Conservation (phyloP, 495 filamentous ascomycete species). For the Rhypophila decipiens region DNA sequence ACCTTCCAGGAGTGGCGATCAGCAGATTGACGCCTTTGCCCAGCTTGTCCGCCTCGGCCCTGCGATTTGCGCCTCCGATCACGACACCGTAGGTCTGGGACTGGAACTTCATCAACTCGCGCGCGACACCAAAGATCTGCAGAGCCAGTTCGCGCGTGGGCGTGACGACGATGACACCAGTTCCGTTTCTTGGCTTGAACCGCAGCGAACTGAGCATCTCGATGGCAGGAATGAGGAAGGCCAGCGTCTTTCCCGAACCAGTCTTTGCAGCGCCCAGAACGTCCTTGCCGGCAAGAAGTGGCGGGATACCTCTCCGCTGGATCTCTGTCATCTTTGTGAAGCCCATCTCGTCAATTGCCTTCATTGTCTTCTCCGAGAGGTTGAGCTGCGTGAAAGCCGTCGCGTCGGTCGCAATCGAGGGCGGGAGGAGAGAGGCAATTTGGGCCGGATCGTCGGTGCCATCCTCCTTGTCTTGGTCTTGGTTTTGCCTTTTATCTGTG, state of each 20-base stretch:
- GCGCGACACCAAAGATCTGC: conserved; percentile 92
- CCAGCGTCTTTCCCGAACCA: conserved; percentile 89
- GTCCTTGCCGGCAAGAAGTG: conserved; percentile 82
- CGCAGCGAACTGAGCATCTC: conserved; percentile 89
- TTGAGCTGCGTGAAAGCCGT: conserved; percentile 71
- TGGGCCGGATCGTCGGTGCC: conserved; percentile 10
- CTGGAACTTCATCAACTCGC: conserved; percentile 72
- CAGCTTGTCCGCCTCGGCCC: conserved; percentile 91
- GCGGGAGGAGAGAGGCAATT: conserved; percentile 22
- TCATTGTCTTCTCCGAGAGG: conserved; percentile 77
- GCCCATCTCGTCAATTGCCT: conserved; percentile 83
- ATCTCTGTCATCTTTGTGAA: conserved; percentile 97
- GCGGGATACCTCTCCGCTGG: conserved; percentile 80
- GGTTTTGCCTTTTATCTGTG: too few species aligned
- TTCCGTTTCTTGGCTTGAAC: conserved; percentile 73
- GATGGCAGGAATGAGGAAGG: conserved; percentile 89
- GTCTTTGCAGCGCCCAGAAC: conserved; percentile 97
- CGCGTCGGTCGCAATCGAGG: conserved; percentile 25
- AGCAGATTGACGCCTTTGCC: conserved; percentile 89
- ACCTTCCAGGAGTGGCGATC: conserved; percentile 85
- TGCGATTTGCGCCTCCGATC: conserved; percentile 88
- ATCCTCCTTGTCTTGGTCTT: conserved; percentile 14
- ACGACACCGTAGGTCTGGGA: conserved; percentile 91
- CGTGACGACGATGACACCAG: conserved; percentile 80
- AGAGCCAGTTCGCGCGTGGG: conserved; percentile 87